These are phyloP conservation scores for Suhomyces canberraensis DNA, from an alignment of 805 yeast species.

Conservation along the genomic window DNA sequence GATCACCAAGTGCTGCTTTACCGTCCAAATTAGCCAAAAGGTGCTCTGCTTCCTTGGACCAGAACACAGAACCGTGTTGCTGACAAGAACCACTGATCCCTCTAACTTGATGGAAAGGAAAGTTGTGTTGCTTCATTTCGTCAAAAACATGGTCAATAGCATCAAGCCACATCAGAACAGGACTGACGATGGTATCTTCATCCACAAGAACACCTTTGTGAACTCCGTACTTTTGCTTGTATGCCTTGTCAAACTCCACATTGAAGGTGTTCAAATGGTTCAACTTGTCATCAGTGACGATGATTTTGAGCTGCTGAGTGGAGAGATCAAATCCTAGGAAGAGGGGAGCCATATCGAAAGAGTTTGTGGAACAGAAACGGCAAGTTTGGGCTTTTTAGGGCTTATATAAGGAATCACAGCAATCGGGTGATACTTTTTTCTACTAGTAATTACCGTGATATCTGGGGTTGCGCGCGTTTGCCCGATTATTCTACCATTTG, in stretches of 20 bases:
- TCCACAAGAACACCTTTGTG: conserved; percentile 66
- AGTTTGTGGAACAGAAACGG: too few relatives aligned
- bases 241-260: conserved; percentile 70
- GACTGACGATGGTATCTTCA: conserved; percentile 62
- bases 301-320: conserved; percentile 82
- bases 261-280: conserved; percentile 53
- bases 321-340: conserved; percentile 78
- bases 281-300: conserved; percentile 56
- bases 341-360: not conserved
- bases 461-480: too few relatives aligned
- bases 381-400: too few relatives aligned
- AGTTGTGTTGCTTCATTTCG: conserved; percentile 45
- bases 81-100: conserved; percentile 86
- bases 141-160: conserved; percentile 65
- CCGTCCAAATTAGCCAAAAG: conserved; percentile 37
- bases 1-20: conserved; percentile 27
- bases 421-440: too few relatives aligned
- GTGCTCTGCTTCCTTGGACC: conserved; percentile 52
- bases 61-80: conserved; percentile 88
- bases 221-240: conserved; percentile 57
- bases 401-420: too few relatives aligned
- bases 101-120: conserved; percentile 57
- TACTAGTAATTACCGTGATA: too few relatives aligned
- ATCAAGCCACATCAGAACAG: conserved; percentile 88
- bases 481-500: too few relatives aligned